Conservation (phyloP, 148 eudicot genomes). For the Chenopodium quinoa region DNA sequence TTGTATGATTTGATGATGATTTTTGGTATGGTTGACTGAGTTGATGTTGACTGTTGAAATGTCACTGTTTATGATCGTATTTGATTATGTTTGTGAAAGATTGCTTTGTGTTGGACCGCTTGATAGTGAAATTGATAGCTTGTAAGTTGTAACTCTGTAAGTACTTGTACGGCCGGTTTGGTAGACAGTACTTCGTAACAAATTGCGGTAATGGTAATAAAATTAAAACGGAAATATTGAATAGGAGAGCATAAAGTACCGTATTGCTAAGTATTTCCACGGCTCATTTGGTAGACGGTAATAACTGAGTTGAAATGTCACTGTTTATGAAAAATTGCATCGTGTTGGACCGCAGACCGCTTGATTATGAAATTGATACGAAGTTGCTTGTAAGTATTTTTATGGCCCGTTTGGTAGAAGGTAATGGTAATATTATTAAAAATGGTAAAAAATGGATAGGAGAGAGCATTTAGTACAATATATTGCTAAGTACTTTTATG, state of each 20-base stretch:
- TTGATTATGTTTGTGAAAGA: background rate
- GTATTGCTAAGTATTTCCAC: no score
- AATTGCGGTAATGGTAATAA: background rate
- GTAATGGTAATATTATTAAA: background rate
- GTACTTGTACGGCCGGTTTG: background rate
- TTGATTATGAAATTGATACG: background rate
- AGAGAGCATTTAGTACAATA: no score
- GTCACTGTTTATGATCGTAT: background rate
- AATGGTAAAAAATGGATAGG: no score
- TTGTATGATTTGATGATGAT: background rate
- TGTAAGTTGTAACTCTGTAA: background rate
- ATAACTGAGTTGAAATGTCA: background rate
- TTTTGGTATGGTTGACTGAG: background rate
- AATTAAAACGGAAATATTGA: no score
- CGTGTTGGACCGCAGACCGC: background rate
- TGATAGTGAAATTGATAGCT: background rate
- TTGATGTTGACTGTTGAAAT: background rate
- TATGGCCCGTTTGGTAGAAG: no score
- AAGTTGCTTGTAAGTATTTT: background rate
- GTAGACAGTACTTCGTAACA: no score
- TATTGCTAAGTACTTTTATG: background rate
- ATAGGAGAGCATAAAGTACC: no score
- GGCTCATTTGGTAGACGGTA: background rate
- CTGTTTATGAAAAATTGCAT: background rate
- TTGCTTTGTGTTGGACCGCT: background rate